These are phyloP conservation scores for Rosa persica DNA, from an alignment of 306 rosid genomes.

Conservation along the genomic window DNA sequence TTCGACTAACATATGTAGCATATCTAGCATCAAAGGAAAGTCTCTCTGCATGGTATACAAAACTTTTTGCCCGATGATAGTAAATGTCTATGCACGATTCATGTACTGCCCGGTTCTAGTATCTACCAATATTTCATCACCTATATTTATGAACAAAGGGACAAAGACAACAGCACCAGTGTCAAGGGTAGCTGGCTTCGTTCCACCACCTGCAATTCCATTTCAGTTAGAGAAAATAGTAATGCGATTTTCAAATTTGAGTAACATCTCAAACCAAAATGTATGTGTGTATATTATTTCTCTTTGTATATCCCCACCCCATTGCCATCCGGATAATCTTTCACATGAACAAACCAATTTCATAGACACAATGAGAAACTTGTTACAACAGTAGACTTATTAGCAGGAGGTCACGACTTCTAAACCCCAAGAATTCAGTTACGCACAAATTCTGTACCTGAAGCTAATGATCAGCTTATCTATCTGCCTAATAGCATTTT, in stretches of 20 bases:
- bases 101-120: constrained; percentile 90
- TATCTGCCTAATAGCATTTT: neutral
- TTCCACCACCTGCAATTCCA: constrained; percentile 78
- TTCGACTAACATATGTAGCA: constrained; percentile 22
- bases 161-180: constrained; percentile 83
- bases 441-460: neutral
- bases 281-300: neutral
- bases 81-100: constrained; percentile 67
- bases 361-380: neutral
- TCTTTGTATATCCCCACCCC: neutral
- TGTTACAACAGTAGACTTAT: neutral
- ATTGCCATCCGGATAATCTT: neutral
- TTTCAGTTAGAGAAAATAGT: constrained; percentile 11
- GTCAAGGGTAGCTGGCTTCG: constrained; percentile 92
- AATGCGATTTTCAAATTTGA: neutral
- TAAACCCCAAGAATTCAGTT: neutral
- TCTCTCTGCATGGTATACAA: constrained; percentile 17
- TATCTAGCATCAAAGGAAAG: constrained; percentile 8
- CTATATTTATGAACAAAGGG: constrained; percentile 74
- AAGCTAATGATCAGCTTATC: neutral
- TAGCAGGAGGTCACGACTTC: neutral
- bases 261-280: neutral
- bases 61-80: neutral
- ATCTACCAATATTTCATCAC: constrained; percentile 79
- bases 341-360: neutral